Conservation (phyloP, 306 rosid genomes). For the Vigna nakashimae region DNA sequence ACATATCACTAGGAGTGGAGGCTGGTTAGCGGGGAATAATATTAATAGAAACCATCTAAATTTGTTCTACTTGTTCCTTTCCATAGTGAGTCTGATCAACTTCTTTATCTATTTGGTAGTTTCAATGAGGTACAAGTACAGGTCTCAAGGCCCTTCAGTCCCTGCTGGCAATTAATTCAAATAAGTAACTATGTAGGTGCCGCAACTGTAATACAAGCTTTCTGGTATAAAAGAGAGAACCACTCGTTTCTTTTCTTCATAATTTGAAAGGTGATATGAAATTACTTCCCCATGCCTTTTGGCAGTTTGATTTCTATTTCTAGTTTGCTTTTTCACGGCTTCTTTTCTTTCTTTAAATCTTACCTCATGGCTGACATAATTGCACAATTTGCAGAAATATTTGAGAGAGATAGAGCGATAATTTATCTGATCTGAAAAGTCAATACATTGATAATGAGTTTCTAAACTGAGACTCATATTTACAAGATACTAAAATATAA, state of each 20-base stretch:
- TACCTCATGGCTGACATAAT: conserved; percentile 1
- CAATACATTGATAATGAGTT: background rate
- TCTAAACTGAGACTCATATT: too few species aligned
- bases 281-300: background rate
- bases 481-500: background rate
- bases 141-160: conserved; percentile 50
- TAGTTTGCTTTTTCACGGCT: background rate
- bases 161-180: conserved; percentile 41
- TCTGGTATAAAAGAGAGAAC: background rate
- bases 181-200: conserved; percentile 10
- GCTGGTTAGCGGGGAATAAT: conserved; percentile 89
- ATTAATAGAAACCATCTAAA: conserved; percentile 82
- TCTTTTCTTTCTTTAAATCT: background rate
- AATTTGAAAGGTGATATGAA: conserved; percentile 15
- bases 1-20: conserved; percentile 57
- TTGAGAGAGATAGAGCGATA: background rate
- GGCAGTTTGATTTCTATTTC: background rate
- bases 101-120: conserved; percentile 68
- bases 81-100: conserved; percentile 75
- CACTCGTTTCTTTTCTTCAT: conserved; percentile 17
- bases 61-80: conserved; percentile 78
- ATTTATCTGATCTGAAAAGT: background rate
- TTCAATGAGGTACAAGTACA: conserved; percentile 75
- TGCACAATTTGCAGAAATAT: background rate
- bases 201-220: background rate